Evolutionary conservation across 164 flowering plant species (phyloP), one percentile per base, ranked within the genome.

Genomic region (Hamamelis virginiana): DNA sequence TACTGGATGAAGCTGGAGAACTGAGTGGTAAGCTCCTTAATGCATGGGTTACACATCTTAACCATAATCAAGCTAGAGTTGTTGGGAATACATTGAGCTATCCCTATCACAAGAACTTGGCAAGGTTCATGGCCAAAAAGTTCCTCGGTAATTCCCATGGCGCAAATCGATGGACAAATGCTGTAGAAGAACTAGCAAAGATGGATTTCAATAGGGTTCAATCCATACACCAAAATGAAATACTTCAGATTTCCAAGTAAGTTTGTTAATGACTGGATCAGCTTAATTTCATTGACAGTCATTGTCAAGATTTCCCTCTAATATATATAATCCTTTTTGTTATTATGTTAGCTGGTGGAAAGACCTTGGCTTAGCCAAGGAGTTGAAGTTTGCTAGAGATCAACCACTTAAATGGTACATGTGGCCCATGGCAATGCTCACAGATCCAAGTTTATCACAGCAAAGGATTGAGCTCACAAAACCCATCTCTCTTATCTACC

Each of bases 321-420:
- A 23, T 55, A 55, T 19, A n/a, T n/a, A n/a, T 56, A 15, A 44
- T 51, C 1, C 43, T 45, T n/a, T 16, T 6, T 23, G 27, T 5
- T 59, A 18, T 5, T 13, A 13, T 63, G 18, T 8, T 50, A 86
- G 91, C 63, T 89, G 93, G 93, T 89, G 93, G 93, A 79, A 69
- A 27, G 82, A 79, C 1, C 62, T 81, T 1, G 85, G 86, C 1
- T 62, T 89, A 27, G 43, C 78, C 1, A 44, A 81, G 62, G 78
- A 81, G 25, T 33, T 89, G 72, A 76, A 72, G 70, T 74, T 82
- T 66, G 87, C 81, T 0, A 82, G 92, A 43, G 72, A 85, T 57
- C 84, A 83, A 69, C 91, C 88, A 50, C 3, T 78, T 0, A 82
- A 88, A 76, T 87, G 96, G 88, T 80, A 80, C 65, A 59, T 75